Percentiles rank a stretch among this genome's conserved stretches.
Conservation (phyloP, 2,329 filamentous ascomycete genomes). For the Fusarium foetens region DNA sequence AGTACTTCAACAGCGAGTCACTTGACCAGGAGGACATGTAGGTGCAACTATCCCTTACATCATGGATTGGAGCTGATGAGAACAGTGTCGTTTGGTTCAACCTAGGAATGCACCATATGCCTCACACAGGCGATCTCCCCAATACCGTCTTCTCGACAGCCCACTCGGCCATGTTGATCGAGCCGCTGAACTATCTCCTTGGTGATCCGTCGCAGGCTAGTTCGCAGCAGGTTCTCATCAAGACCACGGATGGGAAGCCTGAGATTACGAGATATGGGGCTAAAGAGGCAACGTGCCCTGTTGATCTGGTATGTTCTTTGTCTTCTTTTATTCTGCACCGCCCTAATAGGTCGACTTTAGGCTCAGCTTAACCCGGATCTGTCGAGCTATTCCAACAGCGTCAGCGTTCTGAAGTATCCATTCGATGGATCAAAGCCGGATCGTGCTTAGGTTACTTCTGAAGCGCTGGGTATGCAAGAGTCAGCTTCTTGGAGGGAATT, state of each 20-base stretch:
- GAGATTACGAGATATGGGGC: not conserved
- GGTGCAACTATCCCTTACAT: not conserved
- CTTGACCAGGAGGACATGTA: not conserved
- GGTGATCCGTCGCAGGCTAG: not conserved
- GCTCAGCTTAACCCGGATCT: not conserved
- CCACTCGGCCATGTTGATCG: not conserved
- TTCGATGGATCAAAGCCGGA: constrained; percentile 7
- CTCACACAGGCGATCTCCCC: constrained; percentile 5
- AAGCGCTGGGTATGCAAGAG: not conserved
- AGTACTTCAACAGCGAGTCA: constrained; percentile 2
- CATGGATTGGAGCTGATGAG: fast-evolving
- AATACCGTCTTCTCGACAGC: not conserved
- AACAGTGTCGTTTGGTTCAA: constrained; percentile 5
- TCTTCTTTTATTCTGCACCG: fast-evolving
- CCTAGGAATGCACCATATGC: not conserved
- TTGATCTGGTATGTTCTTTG: not conserved
- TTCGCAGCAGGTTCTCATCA: not conserved
- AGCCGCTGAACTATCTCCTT: not conserved
- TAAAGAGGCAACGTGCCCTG: not conserved
- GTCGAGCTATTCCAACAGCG: not conserved
- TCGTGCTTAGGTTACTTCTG: not conserved
- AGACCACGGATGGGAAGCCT: not conserved
- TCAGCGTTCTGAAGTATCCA: not conserved
- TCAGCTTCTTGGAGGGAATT: not conserved
- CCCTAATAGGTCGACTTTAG: not conserved